These are phyloP conservation scores for Talinum fruticosum DNA, from an alignment of 148 eudicot species.

Conservation along the genomic window DNA sequence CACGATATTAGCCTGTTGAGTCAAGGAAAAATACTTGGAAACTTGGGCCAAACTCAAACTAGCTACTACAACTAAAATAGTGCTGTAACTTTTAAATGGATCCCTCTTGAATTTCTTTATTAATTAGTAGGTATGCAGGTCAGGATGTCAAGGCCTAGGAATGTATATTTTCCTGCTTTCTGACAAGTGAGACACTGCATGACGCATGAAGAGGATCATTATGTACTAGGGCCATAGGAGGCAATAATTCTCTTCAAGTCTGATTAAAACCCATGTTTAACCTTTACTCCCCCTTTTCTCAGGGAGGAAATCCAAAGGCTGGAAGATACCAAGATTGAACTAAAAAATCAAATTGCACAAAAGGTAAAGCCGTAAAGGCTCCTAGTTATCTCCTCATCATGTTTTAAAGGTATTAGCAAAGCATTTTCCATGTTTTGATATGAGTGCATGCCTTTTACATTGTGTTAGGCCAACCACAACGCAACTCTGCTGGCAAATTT, in stretches of 20 bases:
- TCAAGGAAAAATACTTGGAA: too few relatives aligned
- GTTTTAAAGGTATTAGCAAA: not conserved
- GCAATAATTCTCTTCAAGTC: not conserved
- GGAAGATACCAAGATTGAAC: conserved; percentile 49
- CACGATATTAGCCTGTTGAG: too few relatives aligned
- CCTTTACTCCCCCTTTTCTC: conserved; percentile 13
- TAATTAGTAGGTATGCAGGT: too few relatives aligned
- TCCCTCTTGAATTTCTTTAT: too few relatives aligned
- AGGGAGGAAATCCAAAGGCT: conserved; percentile 70
- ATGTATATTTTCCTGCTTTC: not conserved
- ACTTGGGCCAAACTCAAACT: too few relatives aligned
- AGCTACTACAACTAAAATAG: too few relatives aligned
- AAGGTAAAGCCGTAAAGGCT: conserved; percentile 52
- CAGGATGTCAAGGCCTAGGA: too few relatives aligned
- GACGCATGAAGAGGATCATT: not conserved
- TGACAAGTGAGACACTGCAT: not conserved
- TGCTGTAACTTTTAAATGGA: not conserved
- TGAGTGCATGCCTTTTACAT: not conserved
- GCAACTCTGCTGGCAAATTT: conserved; percentile 49
- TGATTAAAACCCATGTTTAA: conserved; percentile 6
- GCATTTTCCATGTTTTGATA: not conserved
- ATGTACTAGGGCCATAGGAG: not conserved
- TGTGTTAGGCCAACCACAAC: conserved; percentile 51
- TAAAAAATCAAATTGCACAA: conserved; percentile 45
- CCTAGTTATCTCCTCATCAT: conserved; percentile 2